Base-by-base conservation (phyloP, 108 stramenopile species). In the Nitzschia sp. region DNA sequence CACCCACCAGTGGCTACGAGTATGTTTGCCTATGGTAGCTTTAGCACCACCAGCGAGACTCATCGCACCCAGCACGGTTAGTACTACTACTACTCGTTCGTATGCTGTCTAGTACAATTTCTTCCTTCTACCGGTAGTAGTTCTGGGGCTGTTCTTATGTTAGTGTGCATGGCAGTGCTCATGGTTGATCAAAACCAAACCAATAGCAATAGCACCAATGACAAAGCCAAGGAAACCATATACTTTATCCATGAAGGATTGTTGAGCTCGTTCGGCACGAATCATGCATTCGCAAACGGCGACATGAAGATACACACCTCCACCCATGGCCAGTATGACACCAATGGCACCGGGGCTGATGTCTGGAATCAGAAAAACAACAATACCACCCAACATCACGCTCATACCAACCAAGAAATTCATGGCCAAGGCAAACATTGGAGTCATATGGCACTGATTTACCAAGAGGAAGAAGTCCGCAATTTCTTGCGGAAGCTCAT, bases 401-500 rank as follows among this genome's bases (percentile, higher is more conserved):
- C 82, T 81, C 29, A 89, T 50, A 15, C 91, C 91, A 24, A 75
- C 75, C 2, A 81, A 10, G 57, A 91, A 88, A 77, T 92, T 95
- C 22, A 91, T 39, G 34, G 69, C 0, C 21, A 84, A 63, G 0
- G 94, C 94, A 67, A 54, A 53, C 41, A 44, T 8, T 7, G 67
- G 69, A 0, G 77, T 50, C 21, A 92, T 60, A 38, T 86, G 86
- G 41, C 75, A 85, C 34, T 84, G 77, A 12, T 78, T 76, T 10
- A 83, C 82, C 41, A 95, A 77, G 20, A 92, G 65, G 59, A 88
- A 74, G 62, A 81, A 95, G 72, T 92, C 94, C 10, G 86, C 86
- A 19, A 95, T n/a, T 73, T 95, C 91, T 65, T 95, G 91, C 1
- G 89, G 81, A 8, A 92, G 38, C 69, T 95, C 94, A 56, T 95